Evolutionary conservation across 164 flowering plant species (phyloP), one percentile per base, ranked within the genome.

Genomic region (Vitis rotundifolia): DNA sequence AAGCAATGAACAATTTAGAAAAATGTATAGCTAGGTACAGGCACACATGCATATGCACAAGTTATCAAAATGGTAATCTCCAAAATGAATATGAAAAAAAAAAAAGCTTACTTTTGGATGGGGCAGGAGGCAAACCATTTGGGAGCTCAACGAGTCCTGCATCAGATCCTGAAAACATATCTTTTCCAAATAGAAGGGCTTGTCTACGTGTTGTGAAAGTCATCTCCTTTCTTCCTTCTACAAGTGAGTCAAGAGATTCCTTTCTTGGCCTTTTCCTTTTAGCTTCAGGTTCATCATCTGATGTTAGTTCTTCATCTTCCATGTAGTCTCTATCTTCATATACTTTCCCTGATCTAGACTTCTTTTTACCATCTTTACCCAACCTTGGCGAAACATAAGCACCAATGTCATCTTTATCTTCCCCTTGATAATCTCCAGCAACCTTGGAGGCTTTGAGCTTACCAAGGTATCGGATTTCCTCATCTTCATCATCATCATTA

Each of bases 391-490:
- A 49, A 48, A 57, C 71, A 69, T 56, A 69, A 62, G 64, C 67
- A 19, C 67, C 79, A 26, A 22, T 19, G 26, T 64, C 72, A 29
- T 58, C 73, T 64, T n/a, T 69, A 76, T 51, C 73, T 84, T 71
- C 68, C 80, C 60, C 73, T 69, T 16, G 82, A 75, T 52, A 71
- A 78, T 55, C 75, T 9, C 73, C 50, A 51, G 64, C 14, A n/a
- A 49, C 29, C 66, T 73, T 89, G 5, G 85, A 71, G 68, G 80
- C 75, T 68, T 77, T 85, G 4, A 88, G 84, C 67, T 81, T 88
- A 72, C 83, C 88, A 49, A 90, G 83, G 74, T 83, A 90, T 9
- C 85, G 84, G 57, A 92, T 80, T 77, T 92, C 97, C 66, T 83
- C 89, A 80, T 92, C 93, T 22, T 83, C 85, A 54, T 87, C 85